Base-by-base conservation (phyloP, 2,329 filamentous ascomycete genomes). In the Fusarium solani-melongenae region DNA sequence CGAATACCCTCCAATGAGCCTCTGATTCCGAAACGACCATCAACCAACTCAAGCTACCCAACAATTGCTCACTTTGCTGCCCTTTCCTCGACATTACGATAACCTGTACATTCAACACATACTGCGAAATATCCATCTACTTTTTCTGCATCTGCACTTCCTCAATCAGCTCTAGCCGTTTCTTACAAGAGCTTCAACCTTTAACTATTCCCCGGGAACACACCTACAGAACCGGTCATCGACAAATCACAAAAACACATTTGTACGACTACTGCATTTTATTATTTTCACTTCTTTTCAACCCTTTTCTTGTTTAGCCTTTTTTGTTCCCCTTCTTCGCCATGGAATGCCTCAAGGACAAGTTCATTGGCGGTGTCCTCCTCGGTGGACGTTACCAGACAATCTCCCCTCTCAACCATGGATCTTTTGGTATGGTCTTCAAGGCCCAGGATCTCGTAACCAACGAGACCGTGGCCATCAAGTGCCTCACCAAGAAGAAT, bases 351-450 rank as follows among this genome's bases (percentile, higher is more conserved):
- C 90, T 97, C 88, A 91, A 92, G 86, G 91, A 95, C 85, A 89
- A 91, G 81, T 96, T 98, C 85, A 87, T 91, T 80, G 88, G 91
- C 83, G 94, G 93, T 83, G 90, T 93, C 84, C 85, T 97, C 81
- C 91, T 98, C 81, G 92, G 94, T 82, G 95, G 94, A 83, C 95
- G 96, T 76, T 99, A 96, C 83, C 88, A 93, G 85, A 97, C 95
- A 65, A 89, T 98, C 80, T 94, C 95, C 76, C 95, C 96, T 66
- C 93, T 99, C 86, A 99, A 99, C 82, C 95, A 98, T 89, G 96
- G 96, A 78, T 98, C 96, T 64, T 99, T 98, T 81, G 96, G 96
- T 81, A 97, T 98, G 94, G 96, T 99, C 79, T 98, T 98, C 84
- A 92, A 95, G 85, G 96, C 96, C 69, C 92, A 89, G 82, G 95